phyloP scores from a whole-genome alignment of 306 rosid species.

The Ochetophila trinervis region DNA sequence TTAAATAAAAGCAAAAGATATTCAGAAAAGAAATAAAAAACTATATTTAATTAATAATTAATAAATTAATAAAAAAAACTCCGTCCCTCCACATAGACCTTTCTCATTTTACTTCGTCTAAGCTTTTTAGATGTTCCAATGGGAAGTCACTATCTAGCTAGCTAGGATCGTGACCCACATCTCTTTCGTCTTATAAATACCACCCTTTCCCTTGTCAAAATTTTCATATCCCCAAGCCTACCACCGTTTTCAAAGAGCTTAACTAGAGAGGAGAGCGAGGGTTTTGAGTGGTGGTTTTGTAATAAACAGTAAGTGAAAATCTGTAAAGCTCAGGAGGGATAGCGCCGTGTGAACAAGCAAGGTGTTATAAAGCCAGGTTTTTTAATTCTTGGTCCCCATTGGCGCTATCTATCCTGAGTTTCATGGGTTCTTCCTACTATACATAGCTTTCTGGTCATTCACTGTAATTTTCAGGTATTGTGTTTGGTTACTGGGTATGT shows the following conservation, averaged over 20 bases:
- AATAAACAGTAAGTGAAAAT: constrained; percentile 38
- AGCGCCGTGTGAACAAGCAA: constrained; percentile 42
- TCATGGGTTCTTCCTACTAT: constrained; percentile 52
- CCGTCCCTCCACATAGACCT: constrained; percentile 33
- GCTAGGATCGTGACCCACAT: not conserved
- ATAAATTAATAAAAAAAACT: not conserved
- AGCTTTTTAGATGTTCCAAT: constrained; percentile 24
- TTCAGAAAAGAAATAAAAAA: not conserved
- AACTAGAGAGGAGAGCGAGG: too few relatives aligned
- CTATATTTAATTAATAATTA: not conserved
- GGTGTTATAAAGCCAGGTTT: not conserved
- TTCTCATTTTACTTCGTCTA: constrained; percentile 15
- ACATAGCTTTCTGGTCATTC: too few relatives aligned
- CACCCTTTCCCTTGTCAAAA: constrained; percentile 6
- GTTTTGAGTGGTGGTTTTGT: not conserved
- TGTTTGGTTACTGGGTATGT: too few relatives aligned
- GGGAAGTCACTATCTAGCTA: constrained; percentile 5
- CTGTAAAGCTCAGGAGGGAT: constrained; percentile 96
- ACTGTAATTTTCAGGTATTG: too few relatives aligned
- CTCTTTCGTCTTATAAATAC: constrained; percentile 47
- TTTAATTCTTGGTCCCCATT: too few relatives aligned
- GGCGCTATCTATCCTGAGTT: constrained; percentile 97
- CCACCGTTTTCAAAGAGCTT: not conserved
- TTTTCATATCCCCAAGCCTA: constrained; percentile 27
- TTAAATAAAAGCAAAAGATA: not conserved